phyloP scores from a whole-genome alignment of 305 asterid genomes.

The Solanum chacoense region DNA sequence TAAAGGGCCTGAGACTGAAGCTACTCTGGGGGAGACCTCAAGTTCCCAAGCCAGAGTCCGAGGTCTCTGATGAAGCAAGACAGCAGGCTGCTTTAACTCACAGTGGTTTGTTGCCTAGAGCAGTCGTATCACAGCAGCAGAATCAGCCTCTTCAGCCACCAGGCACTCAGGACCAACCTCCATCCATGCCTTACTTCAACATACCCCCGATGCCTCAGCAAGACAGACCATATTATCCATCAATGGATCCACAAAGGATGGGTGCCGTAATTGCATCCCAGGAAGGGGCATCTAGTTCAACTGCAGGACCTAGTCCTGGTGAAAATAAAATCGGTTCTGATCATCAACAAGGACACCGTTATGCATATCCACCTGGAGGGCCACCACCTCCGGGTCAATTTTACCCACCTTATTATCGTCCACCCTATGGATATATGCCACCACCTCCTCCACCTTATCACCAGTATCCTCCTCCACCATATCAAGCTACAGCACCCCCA shows the following conservation, averaged over 20 bases:
- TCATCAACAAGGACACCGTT: constrained; percentile 33
- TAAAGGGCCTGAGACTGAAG: constrained; percentile 33
- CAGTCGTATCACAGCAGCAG: constrained; percentile 86
- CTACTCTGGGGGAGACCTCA: constrained; percentile 88
- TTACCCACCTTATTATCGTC: constrained; percentile 62
- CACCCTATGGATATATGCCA: constrained; percentile 34
- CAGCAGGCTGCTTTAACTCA: constrained; percentile 66
- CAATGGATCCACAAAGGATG: constrained; percentile 98
- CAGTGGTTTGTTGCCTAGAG: constrained; percentile 72
- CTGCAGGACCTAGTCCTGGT: constrained; percentile 26
- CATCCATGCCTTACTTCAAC: constrained; percentile 72
- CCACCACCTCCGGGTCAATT: constrained; percentile 66
- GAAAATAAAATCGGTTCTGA: constrained; percentile 38
- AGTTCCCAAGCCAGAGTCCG: constrained; percentile 49
- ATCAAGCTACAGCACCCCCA: constrained; percentile 27
- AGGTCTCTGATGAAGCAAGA: constrained; percentile 48
- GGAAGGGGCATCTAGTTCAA: constrained; percentile 41
- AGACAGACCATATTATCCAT: constrained; percentile 75
- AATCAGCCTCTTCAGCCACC: constrained; percentile 55
- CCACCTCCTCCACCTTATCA: constrained; percentile 40
- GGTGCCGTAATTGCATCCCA: constrained; percentile 66
- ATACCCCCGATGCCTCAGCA: constrained; percentile 40
- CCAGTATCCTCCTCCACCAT: constrained; percentile 22
- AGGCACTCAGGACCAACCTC: constrained; percentile 45
- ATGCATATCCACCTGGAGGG: constrained; percentile 29